Conservation (phyloP, 2,329 filamentous ascomycete species). For the Paecilomyces niveus region DNA sequence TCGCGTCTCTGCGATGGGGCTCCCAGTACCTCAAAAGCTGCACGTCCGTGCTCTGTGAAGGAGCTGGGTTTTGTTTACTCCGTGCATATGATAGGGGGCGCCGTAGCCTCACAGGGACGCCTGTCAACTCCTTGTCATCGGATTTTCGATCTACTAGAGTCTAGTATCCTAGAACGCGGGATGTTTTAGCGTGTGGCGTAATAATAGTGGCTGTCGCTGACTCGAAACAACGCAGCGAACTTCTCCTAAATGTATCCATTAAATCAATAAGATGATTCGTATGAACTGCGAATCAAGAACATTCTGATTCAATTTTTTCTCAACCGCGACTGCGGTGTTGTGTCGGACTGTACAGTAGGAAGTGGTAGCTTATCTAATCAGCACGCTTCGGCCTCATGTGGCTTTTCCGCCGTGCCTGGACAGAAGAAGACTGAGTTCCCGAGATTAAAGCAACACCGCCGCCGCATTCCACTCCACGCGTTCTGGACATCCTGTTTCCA, state of each 20-base stretch:
- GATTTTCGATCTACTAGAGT: too few species aligned
- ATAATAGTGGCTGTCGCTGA: background rate
- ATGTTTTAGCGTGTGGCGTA: background rate
- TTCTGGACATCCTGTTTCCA: background rate
- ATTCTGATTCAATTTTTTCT: background rate
- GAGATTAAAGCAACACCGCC: background rate
- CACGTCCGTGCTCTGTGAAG: too few species aligned
- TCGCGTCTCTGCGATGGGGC: background rate
- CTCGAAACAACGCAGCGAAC: background rate
- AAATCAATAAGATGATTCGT: background rate
- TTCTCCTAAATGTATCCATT: background rate
- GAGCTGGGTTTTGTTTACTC: too few species aligned
- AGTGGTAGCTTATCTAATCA: constrained; percentile 1
- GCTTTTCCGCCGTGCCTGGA: constrained; percentile 22
- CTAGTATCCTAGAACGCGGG: background rate
- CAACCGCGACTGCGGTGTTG: background rate
- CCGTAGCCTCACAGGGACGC: too few species aligned
- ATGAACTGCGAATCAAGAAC: background rate
- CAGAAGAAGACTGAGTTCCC: constrained; percentile 6
- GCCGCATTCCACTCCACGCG: background rate
- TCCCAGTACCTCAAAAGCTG: background rate
- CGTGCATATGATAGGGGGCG: too few species aligned
- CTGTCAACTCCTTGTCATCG: too few species aligned
- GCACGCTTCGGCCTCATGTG: constrained; percentile 17
- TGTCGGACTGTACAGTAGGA: background rate